Evolutionary conservation across 2,329 filamentous ascomycete genomes (phyloP), one percentile per base, ranked within the genome.

Genomic region (Aspergillus niger): DNA sequence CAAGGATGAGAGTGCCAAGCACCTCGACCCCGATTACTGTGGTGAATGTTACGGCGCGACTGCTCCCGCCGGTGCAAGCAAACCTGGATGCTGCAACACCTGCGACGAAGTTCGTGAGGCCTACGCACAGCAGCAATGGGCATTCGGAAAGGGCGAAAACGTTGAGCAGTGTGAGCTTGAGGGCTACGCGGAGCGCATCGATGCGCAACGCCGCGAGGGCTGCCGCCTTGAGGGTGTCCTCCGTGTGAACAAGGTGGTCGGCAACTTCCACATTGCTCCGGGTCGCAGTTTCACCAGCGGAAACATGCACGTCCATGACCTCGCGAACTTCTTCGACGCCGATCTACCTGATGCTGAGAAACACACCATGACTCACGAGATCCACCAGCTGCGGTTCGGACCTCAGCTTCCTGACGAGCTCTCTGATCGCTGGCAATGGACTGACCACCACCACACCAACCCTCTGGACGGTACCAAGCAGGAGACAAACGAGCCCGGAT

Each of bases 251-350:
- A 99, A 99, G 81, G 95, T 99, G 26, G 86, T 99, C 57, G 95
- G 95, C 59, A 99, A 99, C 82, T 99, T 99, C 85, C 95, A 99
- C 78, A 90, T 99, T 70, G 95, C 96, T 1, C 95, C 95, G 1
- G 95, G 95, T 70, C 91, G 94, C 78, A 94, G 90, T 76, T 98
- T 98, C 85, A 96, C 90, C 77, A 96, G 91, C 72, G 92, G 92
- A 67, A 96, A 97, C 80, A 90, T 98, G 86, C 95, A 99, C 79
- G 91, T 97, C 20, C 95, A 99, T 81, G 96, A 99, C 74, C 83
- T 99, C 65, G 92, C 97, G 77, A 96, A 95, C 81, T 99, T 97
- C 83, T 90, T 92, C 81, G 89, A 94, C 65, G 85, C 84, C 22
- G 69, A 68, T 20, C 61, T 72, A 3, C 85, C 88, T 32, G 83